Conservation (phyloP, 208 protist species). For the Trypanosomatidae sp. region DNA sequence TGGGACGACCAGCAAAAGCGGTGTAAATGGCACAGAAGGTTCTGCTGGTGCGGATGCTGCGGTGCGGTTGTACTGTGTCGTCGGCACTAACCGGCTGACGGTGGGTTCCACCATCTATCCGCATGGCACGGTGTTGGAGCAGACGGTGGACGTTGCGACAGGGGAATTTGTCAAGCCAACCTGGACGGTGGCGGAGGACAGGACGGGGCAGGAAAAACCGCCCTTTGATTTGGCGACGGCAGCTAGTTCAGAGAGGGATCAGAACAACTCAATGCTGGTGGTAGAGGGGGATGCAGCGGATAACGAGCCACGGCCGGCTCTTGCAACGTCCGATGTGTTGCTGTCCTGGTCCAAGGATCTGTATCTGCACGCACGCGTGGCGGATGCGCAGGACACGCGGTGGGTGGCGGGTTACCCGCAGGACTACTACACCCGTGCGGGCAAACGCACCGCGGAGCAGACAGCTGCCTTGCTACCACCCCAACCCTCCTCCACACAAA, state of each 20-base stretch:
- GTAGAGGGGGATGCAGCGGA: no score
- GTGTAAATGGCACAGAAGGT: no score
- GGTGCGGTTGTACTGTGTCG: conserved; percentile 3
- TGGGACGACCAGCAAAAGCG: no score
- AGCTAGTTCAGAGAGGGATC: no score
- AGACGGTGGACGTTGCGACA: conserved; percentile 6
- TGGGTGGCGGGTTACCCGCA: conserved; percentile 10
- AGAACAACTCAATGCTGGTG: no score
- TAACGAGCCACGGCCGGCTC: no score
- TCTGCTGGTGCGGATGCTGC: neutral
- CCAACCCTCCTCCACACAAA: no score
- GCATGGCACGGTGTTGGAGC: conserved; percentile 19
- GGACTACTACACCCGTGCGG: conserved; percentile 9
- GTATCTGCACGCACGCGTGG: conserved; percentile 16
- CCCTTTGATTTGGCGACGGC: no score
- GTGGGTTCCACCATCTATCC: neutral
- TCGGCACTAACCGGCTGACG: conserved; percentile 9
- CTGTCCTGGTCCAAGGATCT: conserved; percentile 26
- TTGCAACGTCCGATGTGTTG: conserved; percentile 21
- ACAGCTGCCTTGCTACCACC: no score
- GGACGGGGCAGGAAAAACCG: conserved; percentile 6
- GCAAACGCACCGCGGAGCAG: no score
- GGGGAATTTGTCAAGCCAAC: neutral
- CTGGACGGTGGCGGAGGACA: conserved; percentile 18
- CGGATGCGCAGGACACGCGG: neutral